phyloP scores from a whole-genome alignment of 2,329 filamentous ascomycete genomes.

The Epichloe elymi region DNA sequence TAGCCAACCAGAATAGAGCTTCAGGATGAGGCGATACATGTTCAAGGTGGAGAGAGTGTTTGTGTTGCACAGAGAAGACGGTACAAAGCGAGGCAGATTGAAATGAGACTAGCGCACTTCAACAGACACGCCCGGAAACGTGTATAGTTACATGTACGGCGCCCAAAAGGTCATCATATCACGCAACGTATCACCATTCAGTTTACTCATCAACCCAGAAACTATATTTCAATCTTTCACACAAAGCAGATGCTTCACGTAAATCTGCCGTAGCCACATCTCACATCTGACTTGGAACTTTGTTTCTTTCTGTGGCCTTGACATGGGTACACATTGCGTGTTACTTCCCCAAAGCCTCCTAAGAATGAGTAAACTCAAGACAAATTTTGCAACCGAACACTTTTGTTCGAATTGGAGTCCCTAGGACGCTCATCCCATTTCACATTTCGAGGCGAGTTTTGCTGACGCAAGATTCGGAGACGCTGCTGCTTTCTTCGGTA shows the following conservation, averaged over 20 bases:
- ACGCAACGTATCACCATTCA: too few relatives aligned
- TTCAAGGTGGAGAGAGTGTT: not conserved
- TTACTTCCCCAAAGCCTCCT: too few relatives aligned
- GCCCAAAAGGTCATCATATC: too few relatives aligned
- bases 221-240: too few relatives aligned
- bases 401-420: constrained; percentile 10
- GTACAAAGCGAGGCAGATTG: not conserved
- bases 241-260: too few relatives aligned
- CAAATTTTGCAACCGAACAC: constrained; percentile 11
- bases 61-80: not conserved
- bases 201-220: too few relatives aligned
- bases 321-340: not conserved
- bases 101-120: not conserved
- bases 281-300: too few relatives aligned
- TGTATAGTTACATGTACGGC: too few relatives aligned
- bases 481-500: constrained; percentile 19
- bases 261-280: too few relatives aligned
- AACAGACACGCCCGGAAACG: too few relatives aligned
- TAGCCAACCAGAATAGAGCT: not conserved
- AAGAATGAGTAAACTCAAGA: not conserved
- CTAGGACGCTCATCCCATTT: constrained; percentile 12
- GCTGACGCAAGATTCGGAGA: constrained; percentile 11
- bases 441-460: constrained; percentile 13
- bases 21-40: not conserved
- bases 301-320: not conserved